A percentile compares a stretch with the other conserved stretches of the same genome.
Conservation (phyloP, 257 asterid genomes). For the Solanum pimpinellifolium region DNA sequence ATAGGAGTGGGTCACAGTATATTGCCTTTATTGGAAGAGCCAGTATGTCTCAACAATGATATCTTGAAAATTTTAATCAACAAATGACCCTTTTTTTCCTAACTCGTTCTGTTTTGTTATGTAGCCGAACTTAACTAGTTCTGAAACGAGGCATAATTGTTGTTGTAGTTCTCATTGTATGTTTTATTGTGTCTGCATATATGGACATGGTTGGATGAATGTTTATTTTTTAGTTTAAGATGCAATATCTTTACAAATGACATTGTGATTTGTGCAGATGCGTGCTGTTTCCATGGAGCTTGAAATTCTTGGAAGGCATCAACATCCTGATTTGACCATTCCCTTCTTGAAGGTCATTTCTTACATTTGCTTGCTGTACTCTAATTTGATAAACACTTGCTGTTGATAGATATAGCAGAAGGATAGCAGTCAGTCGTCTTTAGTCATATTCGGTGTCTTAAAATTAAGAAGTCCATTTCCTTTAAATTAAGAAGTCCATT, state of each 20-base stretch:
- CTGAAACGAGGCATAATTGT: neutral
- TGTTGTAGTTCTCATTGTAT: neutral
- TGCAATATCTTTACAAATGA: neutral
- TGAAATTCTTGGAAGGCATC: constrained; percentile 92
- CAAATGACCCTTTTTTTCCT: neutral
- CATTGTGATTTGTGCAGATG: constrained; percentile 39
- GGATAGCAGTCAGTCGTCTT: neutral
- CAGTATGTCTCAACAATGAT: constrained; percentile 36
- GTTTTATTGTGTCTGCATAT: neutral
- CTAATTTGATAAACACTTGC: neutral
- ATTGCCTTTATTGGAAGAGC: constrained; percentile 92
- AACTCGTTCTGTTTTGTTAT: neutral
- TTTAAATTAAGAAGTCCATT: neutral
- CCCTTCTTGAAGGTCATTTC: constrained; percentile 75
- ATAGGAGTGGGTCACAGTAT: constrained; percentile 79
- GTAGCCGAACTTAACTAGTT: neutral
- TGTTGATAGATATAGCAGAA: neutral
- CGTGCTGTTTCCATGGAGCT: constrained; percentile 81
- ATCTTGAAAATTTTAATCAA: neutral
- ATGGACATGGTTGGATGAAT: neutral
- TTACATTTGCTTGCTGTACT: constrained; percentile 1
- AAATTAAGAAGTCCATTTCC: neutral
- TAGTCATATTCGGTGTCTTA: neutral
- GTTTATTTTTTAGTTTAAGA: neutral
- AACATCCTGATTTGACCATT: constrained; percentile 75